These are phyloP conservation scores for Beverwykella pulmonaria DNA, from an alignment of 495 filamentous ascomycete species.

Conservation along the genomic window DNA sequence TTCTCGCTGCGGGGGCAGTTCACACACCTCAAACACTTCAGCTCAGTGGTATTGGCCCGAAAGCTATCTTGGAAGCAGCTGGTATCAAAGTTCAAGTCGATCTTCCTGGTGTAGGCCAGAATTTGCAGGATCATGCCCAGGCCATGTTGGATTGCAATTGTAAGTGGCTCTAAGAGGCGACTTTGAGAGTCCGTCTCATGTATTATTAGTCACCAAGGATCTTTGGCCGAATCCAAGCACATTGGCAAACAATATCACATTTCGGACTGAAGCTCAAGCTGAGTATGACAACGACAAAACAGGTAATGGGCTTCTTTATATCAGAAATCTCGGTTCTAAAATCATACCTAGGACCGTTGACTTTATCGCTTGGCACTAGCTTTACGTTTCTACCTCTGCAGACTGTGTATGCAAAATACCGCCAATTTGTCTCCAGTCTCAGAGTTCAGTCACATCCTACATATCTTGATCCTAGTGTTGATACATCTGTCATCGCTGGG, in stretches of 20 bases:
- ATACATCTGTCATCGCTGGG: background rate
- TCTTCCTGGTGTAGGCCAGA: constrained; percentile 23
- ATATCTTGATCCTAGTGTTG: background rate
- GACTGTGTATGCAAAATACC: background rate
- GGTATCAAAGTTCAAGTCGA: constrained; percentile 11
- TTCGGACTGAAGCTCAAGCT: background rate
- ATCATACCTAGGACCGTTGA: background rate
- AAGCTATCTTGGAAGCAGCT: constrained; percentile 14
- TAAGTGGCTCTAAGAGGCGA: background rate
- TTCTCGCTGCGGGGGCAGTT: constrained; percentile 28
- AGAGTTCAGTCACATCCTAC: background rate
- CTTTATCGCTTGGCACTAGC: background rate
- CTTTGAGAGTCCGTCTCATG: too few relatives aligned
- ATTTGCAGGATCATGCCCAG: constrained; percentile 27
- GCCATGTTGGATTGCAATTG: background rate
- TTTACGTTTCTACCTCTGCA: background rate
- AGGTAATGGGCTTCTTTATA: background rate
- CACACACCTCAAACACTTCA: constrained; percentile 25
- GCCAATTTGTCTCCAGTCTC: background rate
- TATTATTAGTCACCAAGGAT: background rate
- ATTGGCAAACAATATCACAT: background rate
- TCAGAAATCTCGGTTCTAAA: too few relatives aligned
- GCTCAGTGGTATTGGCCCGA: constrained; percentile 22
- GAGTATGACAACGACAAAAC: background rate
- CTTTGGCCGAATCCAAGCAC: constrained; percentile 8